phyloP scores from a whole-genome alignment of 139 green algal species.

The Asterochloris erici region DNA sequence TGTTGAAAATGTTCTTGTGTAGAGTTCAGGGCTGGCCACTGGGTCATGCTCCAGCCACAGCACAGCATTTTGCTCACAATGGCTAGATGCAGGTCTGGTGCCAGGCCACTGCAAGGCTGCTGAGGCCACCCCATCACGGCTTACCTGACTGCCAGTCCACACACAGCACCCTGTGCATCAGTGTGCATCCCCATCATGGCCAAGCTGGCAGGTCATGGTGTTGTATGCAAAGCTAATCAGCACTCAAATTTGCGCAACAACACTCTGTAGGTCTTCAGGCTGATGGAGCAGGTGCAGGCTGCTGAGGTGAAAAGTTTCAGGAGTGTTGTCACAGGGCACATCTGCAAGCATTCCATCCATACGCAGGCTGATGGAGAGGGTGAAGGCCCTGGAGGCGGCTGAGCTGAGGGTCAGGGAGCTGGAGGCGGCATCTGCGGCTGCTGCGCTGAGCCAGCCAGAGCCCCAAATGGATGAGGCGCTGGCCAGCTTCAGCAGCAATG shows the following conservation, averaged over 20 bases:
- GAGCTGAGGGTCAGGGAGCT: constrained; percentile 15
- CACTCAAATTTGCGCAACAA: neutral
- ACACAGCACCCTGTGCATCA: too few species aligned
- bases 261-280: neutral
- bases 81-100: too few species aligned
- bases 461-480: neutral
- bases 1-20: too few species aligned
- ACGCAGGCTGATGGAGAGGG: constrained; percentile 11
- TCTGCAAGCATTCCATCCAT: too few species aligned
- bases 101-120: too few species aligned
- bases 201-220: too few species aligned
- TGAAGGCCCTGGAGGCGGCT: constrained; percentile 6
- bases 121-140: too few species aligned
- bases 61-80: too few species aligned
- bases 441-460: neutral
- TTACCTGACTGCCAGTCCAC: too few species aligned
- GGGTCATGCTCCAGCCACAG: too few species aligned
- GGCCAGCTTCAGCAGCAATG: constrained; percentile 16
- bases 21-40: too few species aligned
- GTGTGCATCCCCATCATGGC: too few species aligned
- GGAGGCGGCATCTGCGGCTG: neutral
- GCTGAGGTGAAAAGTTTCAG: neutral
- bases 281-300: neutral
- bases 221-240: neutral
- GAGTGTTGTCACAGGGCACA: neutral